Base-by-base conservation (phyloP, 75 land plant species). In the Sequoia sempervirens region DNA sequence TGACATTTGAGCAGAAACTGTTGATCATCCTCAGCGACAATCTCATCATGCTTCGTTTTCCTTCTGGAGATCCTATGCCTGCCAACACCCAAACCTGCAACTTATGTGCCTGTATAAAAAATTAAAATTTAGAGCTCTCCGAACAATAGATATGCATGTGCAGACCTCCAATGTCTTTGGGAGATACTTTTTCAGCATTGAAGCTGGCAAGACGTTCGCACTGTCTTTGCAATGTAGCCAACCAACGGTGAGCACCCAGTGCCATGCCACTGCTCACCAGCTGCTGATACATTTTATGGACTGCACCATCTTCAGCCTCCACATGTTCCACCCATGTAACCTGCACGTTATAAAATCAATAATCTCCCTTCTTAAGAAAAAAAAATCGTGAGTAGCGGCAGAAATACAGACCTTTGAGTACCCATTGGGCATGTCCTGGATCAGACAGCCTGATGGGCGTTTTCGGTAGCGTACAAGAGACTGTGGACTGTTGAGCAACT, bases 371-470 rank as follows among this genome's bases (percentile, higher is more conserved):
- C 0, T 2, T 23, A 9, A 20, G 3, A n/a, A 40, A 18, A 23
- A 34, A 17, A 34, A 73, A 1, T 1, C 13, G 2, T 50, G 1
- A 12, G 13, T 28, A 14, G 0, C 12, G 3, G 36, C 2, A 72
- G 12, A 34, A 34, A 4, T 0, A 10, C 75, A 32, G 53, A 93
- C 97, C 95, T 93, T 90, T 36, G 97, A 92, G 66, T 91, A 95
- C 3, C 97, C 97, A 87, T 93, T 95, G 23, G 99, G 95, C 95
- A 92, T 90, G 61, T 96, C 99, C 82, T 95, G 97, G 82, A 96
- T 91, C 58, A 93, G 81, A 83, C 95, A 91, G 4, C 99, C 97
- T 32, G 99, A 96, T 50, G 99, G 97, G 54, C 91, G 87, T 80
- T 88, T 87, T 2, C 91, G 91, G 81, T 85, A 86, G 4, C 82